Conservation (phyloP, 106 monocot genomes). For the Dendrobium officinale region DNA sequence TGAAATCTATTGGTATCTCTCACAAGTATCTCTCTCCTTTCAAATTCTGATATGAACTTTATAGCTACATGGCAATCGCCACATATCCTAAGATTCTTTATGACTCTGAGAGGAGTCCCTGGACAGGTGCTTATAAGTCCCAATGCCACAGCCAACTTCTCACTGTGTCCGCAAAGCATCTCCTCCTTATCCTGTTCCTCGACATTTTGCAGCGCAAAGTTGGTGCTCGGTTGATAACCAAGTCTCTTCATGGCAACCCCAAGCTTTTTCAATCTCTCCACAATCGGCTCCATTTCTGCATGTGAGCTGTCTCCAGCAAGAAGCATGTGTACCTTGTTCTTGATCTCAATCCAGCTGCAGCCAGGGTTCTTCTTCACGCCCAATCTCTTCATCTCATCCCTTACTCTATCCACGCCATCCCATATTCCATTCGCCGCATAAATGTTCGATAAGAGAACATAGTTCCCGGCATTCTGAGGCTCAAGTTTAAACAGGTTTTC, state of each 20-base stretch:
- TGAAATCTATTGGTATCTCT: slow-evolving; percentile 87
- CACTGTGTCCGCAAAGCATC: slow-evolving; percentile 76
- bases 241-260: slow-evolving; percentile 47
- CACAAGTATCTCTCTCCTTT: slow-evolving; percentile 66
- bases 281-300: slow-evolving; percentile 45
- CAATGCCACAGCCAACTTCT: slow-evolving; percentile 73
- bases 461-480: slow-evolving; percentile 72
- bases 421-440: slow-evolving; percentile 67
- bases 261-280: slow-evolving; percentile 42
- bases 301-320: slow-evolving; percentile 68
- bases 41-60: slow-evolving; percentile 61
- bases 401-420: slow-evolving; percentile 42
- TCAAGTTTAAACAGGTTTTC: slow-evolving; percentile 57
- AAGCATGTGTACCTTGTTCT: slow-evolving; percentile 61
- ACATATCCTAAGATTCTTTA: slow-evolving; percentile 83
- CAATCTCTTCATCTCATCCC: slow-evolving; percentile 49
- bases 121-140: slow-evolving; percentile 54
- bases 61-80: slow-evolving; percentile 74
- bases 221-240: slow-evolving; percentile 49
- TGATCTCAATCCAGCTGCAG: slow-evolving; percentile 80
- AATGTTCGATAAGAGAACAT: slow-evolving; percentile 72
- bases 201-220: slow-evolving; percentile 73
- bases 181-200: slow-evolving; percentile 95
- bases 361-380: slow-evolving; percentile 72
- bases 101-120: slow-evolving; percentile 54